These are phyloP conservation scores for Penicillium sp. DNA, from an alignment of 2,329 filamentous ascomycete species.

Conservation along the genomic window DNA sequence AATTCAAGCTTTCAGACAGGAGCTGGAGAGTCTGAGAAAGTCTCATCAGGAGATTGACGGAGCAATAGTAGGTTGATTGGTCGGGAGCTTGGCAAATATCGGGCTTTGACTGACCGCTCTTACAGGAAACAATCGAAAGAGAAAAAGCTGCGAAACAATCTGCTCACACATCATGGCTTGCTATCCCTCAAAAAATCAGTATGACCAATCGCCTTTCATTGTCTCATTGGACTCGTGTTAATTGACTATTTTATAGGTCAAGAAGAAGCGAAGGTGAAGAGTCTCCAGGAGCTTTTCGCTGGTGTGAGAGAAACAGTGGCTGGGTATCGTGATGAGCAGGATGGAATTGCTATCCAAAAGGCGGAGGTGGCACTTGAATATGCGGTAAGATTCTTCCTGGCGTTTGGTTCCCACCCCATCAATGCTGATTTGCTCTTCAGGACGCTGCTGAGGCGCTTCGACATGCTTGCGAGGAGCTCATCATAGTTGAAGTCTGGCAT, in stretches of 20 bases:
- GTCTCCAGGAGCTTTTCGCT: constrained; percentile 45
- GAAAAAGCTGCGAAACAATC: constrained; percentile 72
- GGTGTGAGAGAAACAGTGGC: constrained; percentile 54
- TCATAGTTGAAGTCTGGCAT: constrained; percentile 70
- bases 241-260: constrained; percentile 43
- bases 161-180: constrained; percentile 65
- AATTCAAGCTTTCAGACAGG: constrained; percentile 35
- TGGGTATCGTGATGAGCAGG: constrained; percentile 58
- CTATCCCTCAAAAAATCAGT: constrained; percentile 73
- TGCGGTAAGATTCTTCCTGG: constrained; percentile 47
- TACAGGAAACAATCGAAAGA: constrained; percentile 42
- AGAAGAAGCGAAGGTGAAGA: constrained; percentile 52
- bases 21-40: constrained; percentile 28
- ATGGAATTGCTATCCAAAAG: constrained; percentile 60
- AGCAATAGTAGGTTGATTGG: constrained; percentile 48
- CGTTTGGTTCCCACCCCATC: neutral
- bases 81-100: neutral
- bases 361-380: constrained; percentile 60
- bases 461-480: constrained; percentile 62
- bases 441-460: constrained; percentile 66
- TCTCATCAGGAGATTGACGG: constrained; percentile 33
- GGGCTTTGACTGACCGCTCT: constrained; percentile 19
- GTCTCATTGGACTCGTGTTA: constrained; percentile 19
- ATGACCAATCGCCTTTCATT: constrained; percentile 39
- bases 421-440: constrained; percentile 35